These are phyloP conservation scores for Haematococcus lacustris DNA, from an alignment of 139 green algal species.

Conservation along the genomic window DNA sequence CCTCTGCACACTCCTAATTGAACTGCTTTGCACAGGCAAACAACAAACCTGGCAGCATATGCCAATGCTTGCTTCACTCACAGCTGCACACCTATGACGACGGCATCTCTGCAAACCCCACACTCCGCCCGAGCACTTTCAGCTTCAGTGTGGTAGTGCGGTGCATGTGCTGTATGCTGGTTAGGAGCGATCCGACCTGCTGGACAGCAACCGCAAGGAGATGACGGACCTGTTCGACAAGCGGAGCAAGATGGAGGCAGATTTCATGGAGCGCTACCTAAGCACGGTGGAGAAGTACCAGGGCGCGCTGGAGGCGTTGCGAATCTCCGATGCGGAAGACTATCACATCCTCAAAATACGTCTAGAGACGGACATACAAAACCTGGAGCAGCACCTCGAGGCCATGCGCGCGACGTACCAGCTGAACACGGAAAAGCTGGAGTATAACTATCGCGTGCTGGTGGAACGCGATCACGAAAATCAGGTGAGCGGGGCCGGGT, in stretches of 20 bases:
- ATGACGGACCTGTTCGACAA: constrained; percentile 54
- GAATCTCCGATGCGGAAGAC: constrained; percentile 58
- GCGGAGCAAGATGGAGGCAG: constrained; percentile 36
- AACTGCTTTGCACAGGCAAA: background rate
- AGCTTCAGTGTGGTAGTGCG: background rate
- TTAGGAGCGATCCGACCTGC: constrained; percentile 52
- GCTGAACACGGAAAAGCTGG: constrained; percentile 84
- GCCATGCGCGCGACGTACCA: constrained; percentile 79
- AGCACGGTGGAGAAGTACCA: constrained; percentile 38
- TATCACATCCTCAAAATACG: constrained; percentile 81
- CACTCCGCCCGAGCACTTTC: background rate
- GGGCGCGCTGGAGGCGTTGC: background rate
- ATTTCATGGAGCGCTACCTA: constrained; percentile 48
- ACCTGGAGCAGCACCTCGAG: constrained; percentile 77
- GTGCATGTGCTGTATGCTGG: background rate
- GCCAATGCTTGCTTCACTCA: background rate
- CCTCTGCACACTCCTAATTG: too few species aligned
- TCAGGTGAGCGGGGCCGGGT: constrained; percentile 5
- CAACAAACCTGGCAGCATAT: background rate
- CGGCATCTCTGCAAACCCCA: background rate
- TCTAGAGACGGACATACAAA: constrained; percentile 78
- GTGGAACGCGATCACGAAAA: constrained; percentile 45
- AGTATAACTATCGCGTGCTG: constrained; percentile 87
- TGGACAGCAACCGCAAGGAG: constrained; percentile 55
- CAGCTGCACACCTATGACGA: background rate